phyloP scores from a whole-genome alignment of 768 basidiomycete species.

The Naematelia encephala region DNA sequence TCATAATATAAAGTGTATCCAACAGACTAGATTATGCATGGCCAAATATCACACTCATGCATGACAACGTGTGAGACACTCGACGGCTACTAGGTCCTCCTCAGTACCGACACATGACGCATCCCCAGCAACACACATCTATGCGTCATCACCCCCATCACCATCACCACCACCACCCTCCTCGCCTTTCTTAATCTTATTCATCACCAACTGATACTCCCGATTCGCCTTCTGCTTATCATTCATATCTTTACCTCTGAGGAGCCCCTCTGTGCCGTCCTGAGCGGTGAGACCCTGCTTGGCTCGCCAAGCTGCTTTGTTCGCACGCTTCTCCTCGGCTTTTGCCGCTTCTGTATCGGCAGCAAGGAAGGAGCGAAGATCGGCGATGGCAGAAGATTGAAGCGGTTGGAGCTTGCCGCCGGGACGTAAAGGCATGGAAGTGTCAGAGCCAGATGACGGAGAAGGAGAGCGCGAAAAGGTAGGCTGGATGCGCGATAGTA shows the following conservation, averaged over 20 bases:
- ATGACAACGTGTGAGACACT: no score
- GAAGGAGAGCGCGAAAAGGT: conserved; percentile 25
- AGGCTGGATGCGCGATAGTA: conserved; percentile 4
- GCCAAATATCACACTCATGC: no score
- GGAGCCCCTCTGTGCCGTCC: conserved; percentile 24
- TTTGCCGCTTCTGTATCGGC: conserved; percentile 68
- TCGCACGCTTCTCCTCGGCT: conserved; percentile 65
- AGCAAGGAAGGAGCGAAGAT: conserved; percentile 75
- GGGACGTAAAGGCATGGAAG: conserved; percentile 5
- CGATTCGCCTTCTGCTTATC: conserved; percentile 37
- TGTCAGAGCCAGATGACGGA: conserved; percentile 3
- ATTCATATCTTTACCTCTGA: conserved; percentile 17
- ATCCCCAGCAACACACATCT: background rate
- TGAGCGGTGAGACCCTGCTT: conserved; percentile 45
- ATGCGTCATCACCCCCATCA: background rate
- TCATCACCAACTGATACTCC: conserved; percentile 39
- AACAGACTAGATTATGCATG: no score
- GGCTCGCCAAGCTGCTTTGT: conserved; percentile 59
- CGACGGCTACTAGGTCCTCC: no score
- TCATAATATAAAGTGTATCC: no score
- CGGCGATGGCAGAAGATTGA: conserved; percentile 73
- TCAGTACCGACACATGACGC: background rate
- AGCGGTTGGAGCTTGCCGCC: conserved; percentile 64
- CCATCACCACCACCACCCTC: conserved; percentile 7
- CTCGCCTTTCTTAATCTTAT: conserved; percentile 32